Conservation (phyloP, 1,139 yeast species). For the Waltiozyma sp. region DNA sequence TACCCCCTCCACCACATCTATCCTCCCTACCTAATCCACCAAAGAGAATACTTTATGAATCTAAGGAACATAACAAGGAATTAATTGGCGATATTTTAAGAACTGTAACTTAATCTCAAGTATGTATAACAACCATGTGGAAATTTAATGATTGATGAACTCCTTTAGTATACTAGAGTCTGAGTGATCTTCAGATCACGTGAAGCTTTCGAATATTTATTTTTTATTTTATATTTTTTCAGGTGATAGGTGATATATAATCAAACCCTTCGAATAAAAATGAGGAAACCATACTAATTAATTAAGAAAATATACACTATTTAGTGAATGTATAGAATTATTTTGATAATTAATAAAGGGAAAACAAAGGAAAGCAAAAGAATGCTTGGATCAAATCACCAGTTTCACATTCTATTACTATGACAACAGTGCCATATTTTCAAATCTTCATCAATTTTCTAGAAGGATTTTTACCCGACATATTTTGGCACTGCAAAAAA, state of each 20-base stretch:
- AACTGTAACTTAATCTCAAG: conserved; percentile 7
- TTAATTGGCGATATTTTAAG: conserved; percentile 13
- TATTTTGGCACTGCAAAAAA: neutral
- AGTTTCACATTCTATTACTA: neutral
- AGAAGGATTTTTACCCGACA: neutral
- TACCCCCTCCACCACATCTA: conserved; percentile 34
- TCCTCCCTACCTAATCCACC: conserved; percentile 34
- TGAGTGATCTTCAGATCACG: neutral
- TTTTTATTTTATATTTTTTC: too few species aligned
- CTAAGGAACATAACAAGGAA: conserved; percentile 4
- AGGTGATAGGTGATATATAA: too few species aligned
- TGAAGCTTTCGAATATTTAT: neutral
- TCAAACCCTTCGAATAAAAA: too few species aligned
- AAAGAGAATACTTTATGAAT: conserved; percentile 20
- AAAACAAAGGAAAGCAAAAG: too few species aligned
- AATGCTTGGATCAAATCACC: too few species aligned
- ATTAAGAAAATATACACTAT: too few species aligned
- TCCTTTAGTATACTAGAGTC: neutral
- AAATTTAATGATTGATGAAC: neutral
- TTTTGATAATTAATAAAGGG: too few species aligned
- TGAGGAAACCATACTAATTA: too few species aligned
- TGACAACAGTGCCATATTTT: neutral
- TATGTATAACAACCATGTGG: neutral
- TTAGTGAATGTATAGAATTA: too few species aligned
- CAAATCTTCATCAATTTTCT: neutral